Evolutionary conservation across 2,329 filamentous ascomycete species (phyloP).

Genomic region (Tolypocladium tropicale): DNA sequence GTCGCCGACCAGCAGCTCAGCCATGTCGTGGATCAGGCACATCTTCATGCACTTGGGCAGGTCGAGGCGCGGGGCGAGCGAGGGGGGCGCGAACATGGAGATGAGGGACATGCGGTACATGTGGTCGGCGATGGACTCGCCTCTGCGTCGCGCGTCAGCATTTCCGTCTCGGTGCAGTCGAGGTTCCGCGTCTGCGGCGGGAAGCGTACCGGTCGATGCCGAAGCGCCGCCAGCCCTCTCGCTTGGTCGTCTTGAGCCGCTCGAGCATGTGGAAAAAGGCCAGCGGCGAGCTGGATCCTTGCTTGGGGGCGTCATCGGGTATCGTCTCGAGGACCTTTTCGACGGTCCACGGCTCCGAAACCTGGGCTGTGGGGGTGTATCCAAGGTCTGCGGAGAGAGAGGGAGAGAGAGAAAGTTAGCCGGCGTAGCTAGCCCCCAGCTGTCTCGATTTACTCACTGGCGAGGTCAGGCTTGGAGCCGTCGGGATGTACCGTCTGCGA

Average conservation of each 20-base stretch:
- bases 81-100: constrained; percentile 77
- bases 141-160: constrained; percentile 27
- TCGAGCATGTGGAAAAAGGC: constrained; percentile 93
- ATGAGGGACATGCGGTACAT: constrained; percentile 99
- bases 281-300: constrained; percentile 61
- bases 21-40: constrained; percentile 97
- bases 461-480: constrained; percentile 9
- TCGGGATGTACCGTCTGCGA: background rate
- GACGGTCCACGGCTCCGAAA: constrained; percentile 42
- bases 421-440: background rate
- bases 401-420: constrained; percentile 1
- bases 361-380: constrained; percentile 24
- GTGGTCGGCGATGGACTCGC: constrained; percentile 93
- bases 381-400: constrained; percentile 16
- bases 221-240: constrained; percentile 92
- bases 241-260: constrained; percentile 89
- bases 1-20: constrained; percentile 87
- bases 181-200: background rate
- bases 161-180: too few relatives aligned
- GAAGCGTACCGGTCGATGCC: constrained; percentile 51
- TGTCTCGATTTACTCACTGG: constrained; percentile 10
- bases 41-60: constrained; percentile 82
- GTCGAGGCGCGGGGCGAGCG: constrained; percentile 62
- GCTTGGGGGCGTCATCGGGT: constrained; percentile 39
- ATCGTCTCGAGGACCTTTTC: constrained; percentile 57